Base-by-base conservation (phyloP, 192 early-diverging fungal genomes). In the Podila horticola region DNA sequence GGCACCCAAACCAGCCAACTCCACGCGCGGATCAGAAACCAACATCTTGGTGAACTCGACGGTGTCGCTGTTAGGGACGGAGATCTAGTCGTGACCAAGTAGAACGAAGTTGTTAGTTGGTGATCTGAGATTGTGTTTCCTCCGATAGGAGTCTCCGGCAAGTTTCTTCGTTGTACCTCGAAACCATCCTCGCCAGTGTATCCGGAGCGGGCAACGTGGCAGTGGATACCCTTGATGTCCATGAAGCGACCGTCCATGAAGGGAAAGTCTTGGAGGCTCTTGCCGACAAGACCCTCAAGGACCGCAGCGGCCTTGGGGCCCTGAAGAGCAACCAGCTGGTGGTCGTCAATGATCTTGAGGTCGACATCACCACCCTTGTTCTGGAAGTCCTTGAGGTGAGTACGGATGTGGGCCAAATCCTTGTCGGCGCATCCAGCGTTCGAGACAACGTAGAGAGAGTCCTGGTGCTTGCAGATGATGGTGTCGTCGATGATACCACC, bases 121-220 rank as follows among this genome's bases (percentile, higher is more conserved):
- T 36, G 24, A 38, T 22, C 26, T 38, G 22, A 31, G 41, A 5
- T 33, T n/a, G 22, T 26, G 12, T 64, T 2, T 2, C 22, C 10
- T 36, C 34, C 9, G 34, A 0, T 36, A 59, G 5, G 7, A n/a
- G 10, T 29, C n/a, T 26, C 9, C 17, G 49, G 17, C 22, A n/a
- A 7, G 24, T 41, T 3, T 33, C 12, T 31, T 45, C 15, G 1
- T 12, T 45, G 34, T 67, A 95, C 92, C 84, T 99, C 98, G 76
- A 99, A 98, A 15, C 98, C 98, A 86, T 99, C 98, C 85, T 99
- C 98, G 67, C 98, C 98, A 67, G 98, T 99, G 88, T 99, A 99
- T 15, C 98, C 98, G 31, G 95, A 97, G 30, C 98, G 92, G 22
- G 98, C 94, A 48, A 99, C 91, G 70, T 97, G 95, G 73, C 92